phyloP scores from a whole-genome alignment of 192 early-diverging fungal genomes.

The Entophlyctis luteolus region DNA sequence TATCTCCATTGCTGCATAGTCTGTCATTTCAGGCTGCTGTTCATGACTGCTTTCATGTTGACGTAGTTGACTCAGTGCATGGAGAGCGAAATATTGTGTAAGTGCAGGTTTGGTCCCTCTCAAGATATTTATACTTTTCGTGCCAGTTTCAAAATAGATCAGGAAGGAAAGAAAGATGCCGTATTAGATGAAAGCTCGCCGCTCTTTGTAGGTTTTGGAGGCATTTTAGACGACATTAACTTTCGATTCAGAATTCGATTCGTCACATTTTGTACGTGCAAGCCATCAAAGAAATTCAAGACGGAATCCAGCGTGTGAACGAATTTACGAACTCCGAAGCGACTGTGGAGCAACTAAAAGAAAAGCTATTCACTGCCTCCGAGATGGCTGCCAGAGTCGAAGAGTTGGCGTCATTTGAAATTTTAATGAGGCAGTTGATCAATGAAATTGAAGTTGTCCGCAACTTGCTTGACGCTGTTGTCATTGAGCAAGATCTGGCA shows the following conservation, averaged over 20 bases:
- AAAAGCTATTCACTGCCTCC: background rate
- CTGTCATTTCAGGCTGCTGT: conserved; percentile 98
- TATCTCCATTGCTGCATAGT: conserved; percentile 88
- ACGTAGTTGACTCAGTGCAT: background rate
- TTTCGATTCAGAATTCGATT: background rate
- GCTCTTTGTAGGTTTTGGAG: conserved; percentile 8
- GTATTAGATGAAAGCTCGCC: conserved; percentile 14
- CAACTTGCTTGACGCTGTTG: background rate
- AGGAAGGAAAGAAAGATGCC: background rate
- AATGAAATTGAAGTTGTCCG: background rate
- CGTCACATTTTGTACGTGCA: conserved; percentile 6
- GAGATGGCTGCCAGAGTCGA: background rate
- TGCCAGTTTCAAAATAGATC: background rate
- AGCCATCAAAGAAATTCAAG: conserved; percentile 5
- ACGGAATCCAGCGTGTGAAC: background rate
- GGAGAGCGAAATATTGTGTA: conserved; percentile 4
- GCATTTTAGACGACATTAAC: background rate
- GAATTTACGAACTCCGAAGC: background rate
- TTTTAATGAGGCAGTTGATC: background rate
- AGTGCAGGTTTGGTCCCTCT: too few species aligned
- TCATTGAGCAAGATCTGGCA: conserved; percentile 13
- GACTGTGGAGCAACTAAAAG: background rate
- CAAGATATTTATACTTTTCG: background rate
- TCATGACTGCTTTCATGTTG: conserved; percentile 53
- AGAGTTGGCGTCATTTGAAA: background rate